Conservation (phyloP, 176 grass and related monocot species). For the Otatea glauca region DNA sequence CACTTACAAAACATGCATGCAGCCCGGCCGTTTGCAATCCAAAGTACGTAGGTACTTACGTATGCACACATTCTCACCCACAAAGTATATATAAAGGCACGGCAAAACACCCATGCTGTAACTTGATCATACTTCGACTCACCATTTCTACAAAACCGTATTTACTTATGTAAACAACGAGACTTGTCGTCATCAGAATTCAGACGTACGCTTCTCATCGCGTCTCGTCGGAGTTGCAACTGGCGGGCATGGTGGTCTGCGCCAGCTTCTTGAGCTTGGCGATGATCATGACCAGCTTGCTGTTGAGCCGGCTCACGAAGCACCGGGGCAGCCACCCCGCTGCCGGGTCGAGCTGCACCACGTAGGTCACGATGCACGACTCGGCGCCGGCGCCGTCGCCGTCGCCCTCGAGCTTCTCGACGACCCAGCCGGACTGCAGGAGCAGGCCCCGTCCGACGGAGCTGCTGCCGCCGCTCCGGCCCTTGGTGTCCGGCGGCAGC, state of each 20-base stretch:
- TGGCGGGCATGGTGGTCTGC: slow-evolving; percentile 42
- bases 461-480: slow-evolving; percentile 29
- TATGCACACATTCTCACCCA: slow-evolving; percentile 23
- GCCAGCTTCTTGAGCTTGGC: slow-evolving; percentile 87
- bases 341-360: slow-evolving; percentile 89
- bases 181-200: background rate
- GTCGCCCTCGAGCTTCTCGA: slow-evolving; percentile 70
- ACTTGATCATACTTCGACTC: background rate
- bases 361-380: slow-evolving; percentile 87
- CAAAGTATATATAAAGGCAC: background rate
- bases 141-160: slow-evolving; percentile 44
- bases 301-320: slow-evolving; percentile 82
- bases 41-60: too few relatives aligned
- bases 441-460: slow-evolving; percentile 61
- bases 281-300: slow-evolving; percentile 89
- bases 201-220: background rate
- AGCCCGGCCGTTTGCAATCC: too few relatives aligned
- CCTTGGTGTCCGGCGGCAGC: slow-evolving; percentile 56
- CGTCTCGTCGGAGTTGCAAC: slow-evolving; percentile 6
- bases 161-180: slow-evolving; percentile 27
- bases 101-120: too few relatives aligned
- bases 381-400: slow-evolving; percentile 29
- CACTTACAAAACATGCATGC: too few relatives aligned
- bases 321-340: slow-evolving; percentile 88
- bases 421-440: slow-evolving; percentile 96